Conservation (phyloP, 495 filamentous ascomycete genomes). For the Aspergillus funiculosus region DNA sequence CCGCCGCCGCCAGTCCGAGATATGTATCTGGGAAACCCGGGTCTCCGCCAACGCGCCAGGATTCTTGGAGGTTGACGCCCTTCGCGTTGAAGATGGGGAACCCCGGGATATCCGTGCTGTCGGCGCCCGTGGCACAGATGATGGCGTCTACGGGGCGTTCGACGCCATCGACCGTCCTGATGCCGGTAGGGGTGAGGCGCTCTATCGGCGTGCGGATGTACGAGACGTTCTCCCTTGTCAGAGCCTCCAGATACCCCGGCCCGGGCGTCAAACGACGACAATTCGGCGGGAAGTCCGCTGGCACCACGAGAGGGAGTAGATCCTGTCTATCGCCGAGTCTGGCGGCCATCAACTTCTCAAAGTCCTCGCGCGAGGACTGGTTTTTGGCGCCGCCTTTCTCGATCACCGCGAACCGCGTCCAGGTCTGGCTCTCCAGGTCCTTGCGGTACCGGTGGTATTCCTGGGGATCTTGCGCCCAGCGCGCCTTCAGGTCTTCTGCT, state of each 20-base stretch:
- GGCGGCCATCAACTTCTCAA: not conserved
- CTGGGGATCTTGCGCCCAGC: not conserved
- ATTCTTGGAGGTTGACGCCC: slow-evolving; percentile 15
- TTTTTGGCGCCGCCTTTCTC: not conserved
- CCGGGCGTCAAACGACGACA: slow-evolving; percentile 41
- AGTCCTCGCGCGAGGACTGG: not conserved
- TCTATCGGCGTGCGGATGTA: slow-evolving; percentile 44
- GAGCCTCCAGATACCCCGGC: slow-evolving; percentile 34
- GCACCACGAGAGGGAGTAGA: not conserved
- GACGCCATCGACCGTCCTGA: slow-evolving; percentile 23
- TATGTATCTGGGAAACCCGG: slow-evolving; percentile 29
- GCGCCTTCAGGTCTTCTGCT: not conserved
- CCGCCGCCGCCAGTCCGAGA: slow-evolving; percentile 44
- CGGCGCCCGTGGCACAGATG: slow-evolving; percentile 46
- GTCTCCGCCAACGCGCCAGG: not conserved
- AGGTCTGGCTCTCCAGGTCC: not conserved
- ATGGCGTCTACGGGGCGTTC: slow-evolving; percentile 38
- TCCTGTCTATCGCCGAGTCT: not conserved
- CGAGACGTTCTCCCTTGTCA: slow-evolving; percentile 40
- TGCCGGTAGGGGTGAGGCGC: slow-evolving; percentile 42
- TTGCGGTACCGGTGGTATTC: not conserved
- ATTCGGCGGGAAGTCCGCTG: not conserved
- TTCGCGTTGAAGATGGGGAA: slow-evolving; percentile 31
- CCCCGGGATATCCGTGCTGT: slow-evolving; percentile 30
- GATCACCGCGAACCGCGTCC: not conserved